A percentile compares a stretch with the other conserved stretches of the same genome.
Conservation (phyloP, 768 basidiomycete species). For the Auricularia cornea region DNA sequence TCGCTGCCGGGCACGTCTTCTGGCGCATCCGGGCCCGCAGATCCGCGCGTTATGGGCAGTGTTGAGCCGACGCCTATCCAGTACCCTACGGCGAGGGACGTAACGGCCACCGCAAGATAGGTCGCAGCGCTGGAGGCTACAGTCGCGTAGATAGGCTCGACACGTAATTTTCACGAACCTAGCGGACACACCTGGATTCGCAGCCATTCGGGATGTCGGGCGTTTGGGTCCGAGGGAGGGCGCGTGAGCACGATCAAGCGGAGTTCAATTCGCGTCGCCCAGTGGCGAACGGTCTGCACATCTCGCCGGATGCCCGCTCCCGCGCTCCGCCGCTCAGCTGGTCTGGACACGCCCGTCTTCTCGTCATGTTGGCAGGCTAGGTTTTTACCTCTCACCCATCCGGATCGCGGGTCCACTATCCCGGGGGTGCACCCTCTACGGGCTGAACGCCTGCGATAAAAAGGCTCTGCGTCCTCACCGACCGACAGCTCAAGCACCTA, state of each 20-base stretch:
- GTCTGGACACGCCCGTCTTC: background rate
- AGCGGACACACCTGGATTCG: background rate
- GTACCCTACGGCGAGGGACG: slow-evolving; percentile 35
- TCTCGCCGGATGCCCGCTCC: background rate
- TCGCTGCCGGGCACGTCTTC: slow-evolving; percentile 6
- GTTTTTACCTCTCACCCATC: background rate
- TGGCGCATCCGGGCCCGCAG: background rate
- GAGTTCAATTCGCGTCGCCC: background rate
- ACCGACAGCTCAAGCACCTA: too few relatives aligned
- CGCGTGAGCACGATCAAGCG: background rate
- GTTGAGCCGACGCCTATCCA: slow-evolving; percentile 26
- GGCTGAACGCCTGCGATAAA: background rate
- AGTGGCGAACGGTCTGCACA: background rate
- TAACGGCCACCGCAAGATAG: slow-evolving; percentile 20
- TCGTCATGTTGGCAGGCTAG: background rate
- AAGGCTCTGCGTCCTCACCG: background rate
- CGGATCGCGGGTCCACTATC: background rate
- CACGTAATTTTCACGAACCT: background rate
- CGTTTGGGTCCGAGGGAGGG: too few relatives aligned
- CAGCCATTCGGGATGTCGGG: too few relatives aligned
- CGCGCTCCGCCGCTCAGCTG: background rate
- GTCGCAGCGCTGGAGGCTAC: background rate
- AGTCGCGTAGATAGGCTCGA: background rate
- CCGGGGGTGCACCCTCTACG: background rate
- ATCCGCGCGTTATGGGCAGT: slow-evolving; percentile 14